Evolutionary conservation across 164 flowering plant genomes (phyloP).

Genomic region (Vitis rupestris): DNA sequence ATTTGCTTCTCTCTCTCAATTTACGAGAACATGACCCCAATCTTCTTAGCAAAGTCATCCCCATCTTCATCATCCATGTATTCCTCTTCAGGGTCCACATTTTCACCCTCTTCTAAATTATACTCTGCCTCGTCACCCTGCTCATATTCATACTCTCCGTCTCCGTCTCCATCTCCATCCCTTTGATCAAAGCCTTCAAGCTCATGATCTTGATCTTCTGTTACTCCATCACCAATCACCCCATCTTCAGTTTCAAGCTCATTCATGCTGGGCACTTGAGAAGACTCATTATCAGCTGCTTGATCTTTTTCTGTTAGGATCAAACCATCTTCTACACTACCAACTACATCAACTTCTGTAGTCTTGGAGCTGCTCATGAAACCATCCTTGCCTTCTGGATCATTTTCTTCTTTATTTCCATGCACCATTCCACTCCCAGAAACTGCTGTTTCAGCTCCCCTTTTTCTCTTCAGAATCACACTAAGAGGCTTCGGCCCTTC

Average conservation of each 20-base stretch:
- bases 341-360: constrained; percentile 5
- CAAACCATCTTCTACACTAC: constrained; percentile 18
- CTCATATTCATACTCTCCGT: constrained; percentile 55
- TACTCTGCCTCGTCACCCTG: constrained; percentile 52
- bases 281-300: constrained; percentile 23
- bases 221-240: constrained; percentile 27
- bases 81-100: constrained; percentile 56
- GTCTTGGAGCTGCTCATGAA: constrained; percentile 4
- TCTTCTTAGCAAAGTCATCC: constrained; percentile 80
- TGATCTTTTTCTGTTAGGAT: constrained; percentile 17
- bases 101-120: constrained; percentile 58
- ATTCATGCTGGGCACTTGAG: constrained; percentile 19
- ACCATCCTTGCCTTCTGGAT: constrained; percentile 15
- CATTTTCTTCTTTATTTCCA: constrained; percentile 21
- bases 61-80: constrained; percentile 69
- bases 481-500: constrained; percentile 86
- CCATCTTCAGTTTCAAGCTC: constrained; percentile 45
- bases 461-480: constrained; percentile 78
- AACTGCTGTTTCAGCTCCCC: constrained; percentile 32
- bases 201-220: constrained; percentile 44
- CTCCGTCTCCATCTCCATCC: constrained; percentile 52
- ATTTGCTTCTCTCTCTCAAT: no score
- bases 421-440: constrained; percentile 25
- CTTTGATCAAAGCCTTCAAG: constrained; percentile 49
- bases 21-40: constrained; percentile 50